These are phyloP conservation scores for Sclerotinia sclerotiorum DNA, from an alignment of 2,329 filamentous ascomycete genomes.

Conservation along the genomic window DNA sequence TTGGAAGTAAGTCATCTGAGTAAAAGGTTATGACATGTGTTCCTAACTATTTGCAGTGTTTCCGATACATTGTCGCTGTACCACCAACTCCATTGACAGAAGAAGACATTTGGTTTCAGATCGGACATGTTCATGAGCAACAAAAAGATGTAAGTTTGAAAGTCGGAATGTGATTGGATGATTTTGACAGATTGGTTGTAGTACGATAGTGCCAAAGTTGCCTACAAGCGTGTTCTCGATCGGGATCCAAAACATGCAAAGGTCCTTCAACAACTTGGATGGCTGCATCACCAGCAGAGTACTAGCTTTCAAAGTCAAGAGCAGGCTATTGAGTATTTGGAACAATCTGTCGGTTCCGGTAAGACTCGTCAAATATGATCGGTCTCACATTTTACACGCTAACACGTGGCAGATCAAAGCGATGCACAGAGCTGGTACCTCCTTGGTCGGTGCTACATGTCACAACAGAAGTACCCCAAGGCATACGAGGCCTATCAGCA, in stretches of 20 bases:
- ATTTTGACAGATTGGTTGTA: constrained; percentile 45
- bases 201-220: constrained; percentile 91
- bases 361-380: constrained; percentile 44
- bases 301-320: constrained; percentile 89
- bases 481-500: constrained; percentile 98
- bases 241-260: constrained; percentile 96
- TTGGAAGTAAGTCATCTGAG: constrained; percentile 66
- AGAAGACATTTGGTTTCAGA: constrained; percentile 99
- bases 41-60: constrained; percentile 63
- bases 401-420: constrained; percentile 68
- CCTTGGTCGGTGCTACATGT: constrained; percentile 97
- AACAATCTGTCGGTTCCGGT: constrained; percentile 94
- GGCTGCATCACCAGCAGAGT: constrained; percentile 96
- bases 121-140: constrained; percentile 97
- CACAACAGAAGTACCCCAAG: constrained; percentile 97
- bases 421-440: constrained; percentile 99
- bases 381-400: constrained; percentile 35
- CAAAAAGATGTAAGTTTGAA: constrained; percentile 83
- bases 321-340: constrained; percentile 92
- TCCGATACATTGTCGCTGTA: constrained; percentile 94
- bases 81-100: constrained; percentile 90
- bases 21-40: background rate
- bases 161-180: constrained; percentile 13
- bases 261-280: constrained; percentile 94
- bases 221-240: constrained; percentile 90